Conservation (phyloP, 1,139 yeast genomes). For the Yamadazyma conglobata region DNA sequence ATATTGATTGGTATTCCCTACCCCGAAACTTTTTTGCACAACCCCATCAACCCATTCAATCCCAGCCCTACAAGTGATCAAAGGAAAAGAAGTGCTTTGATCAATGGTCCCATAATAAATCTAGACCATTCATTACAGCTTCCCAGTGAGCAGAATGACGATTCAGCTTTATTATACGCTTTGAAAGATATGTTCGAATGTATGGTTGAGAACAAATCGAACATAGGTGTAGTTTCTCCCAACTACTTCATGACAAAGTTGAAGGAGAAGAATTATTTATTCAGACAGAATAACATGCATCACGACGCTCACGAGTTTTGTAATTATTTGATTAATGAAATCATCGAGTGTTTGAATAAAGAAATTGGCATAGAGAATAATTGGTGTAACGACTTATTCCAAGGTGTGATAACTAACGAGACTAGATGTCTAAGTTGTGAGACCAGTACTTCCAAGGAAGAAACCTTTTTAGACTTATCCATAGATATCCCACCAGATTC, state of each 20-base stretch:
- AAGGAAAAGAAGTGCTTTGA: slow-evolving; percentile 74
- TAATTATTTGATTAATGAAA: slow-evolving; percentile 78
- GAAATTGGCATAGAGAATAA: slow-evolving; percentile 32
- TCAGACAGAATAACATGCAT: slow-evolving; percentile 84
- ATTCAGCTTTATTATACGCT: slow-evolving; percentile 62
- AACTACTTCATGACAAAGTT: slow-evolving; percentile 66
- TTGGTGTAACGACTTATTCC: slow-evolving; percentile 73
- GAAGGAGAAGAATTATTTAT: slow-evolving; percentile 78
- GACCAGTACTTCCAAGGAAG: slow-evolving; percentile 79
- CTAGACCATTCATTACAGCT: slow-evolving; percentile 60
- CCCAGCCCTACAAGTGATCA: slow-evolving; percentile 65
- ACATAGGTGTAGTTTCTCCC: slow-evolving; percentile 86
- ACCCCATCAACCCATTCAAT: slow-evolving; percentile 41
- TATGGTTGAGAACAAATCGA: slow-evolving; percentile 67
- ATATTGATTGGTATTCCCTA: slow-evolving; percentile 44
- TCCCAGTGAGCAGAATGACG: slow-evolving; percentile 41
- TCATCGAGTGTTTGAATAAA: slow-evolving; percentile 64
- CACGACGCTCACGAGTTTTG: slow-evolving; percentile 98
- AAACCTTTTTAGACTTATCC: slow-evolving; percentile 80
- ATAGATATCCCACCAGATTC: slow-evolving; percentile 76
- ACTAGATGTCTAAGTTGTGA: slow-evolving; percentile 91
- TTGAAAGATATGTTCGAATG: slow-evolving; percentile 83
- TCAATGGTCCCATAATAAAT: slow-evolving; percentile 81
- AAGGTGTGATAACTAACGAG: slow-evolving; percentile 82
- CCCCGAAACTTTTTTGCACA: slow-evolving; percentile 34